phyloP scores from a whole-genome alignment of 2,329 filamentous ascomycete species.

The Rhynchosporium secalis region DNA sequence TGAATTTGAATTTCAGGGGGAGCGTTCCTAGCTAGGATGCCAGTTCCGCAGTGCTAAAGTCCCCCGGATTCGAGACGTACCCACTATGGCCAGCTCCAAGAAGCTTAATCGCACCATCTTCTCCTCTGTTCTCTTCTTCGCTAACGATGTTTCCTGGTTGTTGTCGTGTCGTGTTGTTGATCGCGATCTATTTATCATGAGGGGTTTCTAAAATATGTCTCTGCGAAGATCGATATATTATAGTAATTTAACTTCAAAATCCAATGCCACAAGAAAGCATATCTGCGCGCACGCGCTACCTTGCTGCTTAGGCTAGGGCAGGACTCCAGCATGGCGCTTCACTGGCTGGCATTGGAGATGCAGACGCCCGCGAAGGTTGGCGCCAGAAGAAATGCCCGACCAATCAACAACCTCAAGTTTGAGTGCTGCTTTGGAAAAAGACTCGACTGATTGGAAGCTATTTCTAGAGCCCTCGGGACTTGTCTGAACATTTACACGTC shows the following conservation, averaged over 20 bases:
- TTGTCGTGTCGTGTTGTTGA: neutral
- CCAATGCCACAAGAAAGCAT: conserved; percentile 1
- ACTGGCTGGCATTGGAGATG: neutral
- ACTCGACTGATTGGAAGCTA: neutral
- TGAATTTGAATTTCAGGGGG: neutral
- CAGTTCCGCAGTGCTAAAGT: neutral
- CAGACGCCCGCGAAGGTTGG: conserved; percentile 7
- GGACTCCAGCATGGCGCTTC: conserved; percentile 3
- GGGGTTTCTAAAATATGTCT: neutral
- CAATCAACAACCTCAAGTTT: neutral
- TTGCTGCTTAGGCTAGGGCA: neutral
- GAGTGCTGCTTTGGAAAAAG: conserved; percentile 1
- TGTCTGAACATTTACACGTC: neutral
- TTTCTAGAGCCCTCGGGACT: neutral
- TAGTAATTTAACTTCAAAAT: neutral
- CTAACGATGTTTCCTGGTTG: neutral
- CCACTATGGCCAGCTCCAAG: conserved; percentile 13
- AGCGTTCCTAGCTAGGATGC: conserved; percentile 3
- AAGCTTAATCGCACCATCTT: conserved; percentile 20
- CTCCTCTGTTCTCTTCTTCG: conserved; percentile 4
- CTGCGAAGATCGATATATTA: neutral
- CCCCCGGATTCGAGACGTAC: conserved; percentile 10
- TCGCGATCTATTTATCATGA: neutral
- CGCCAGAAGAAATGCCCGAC: neutral
- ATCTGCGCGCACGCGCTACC: neutral